These are phyloP conservation scores for Mallotus repandus DNA, from an alignment of 441 rosid genomes.

Conservation along the genomic window DNA sequence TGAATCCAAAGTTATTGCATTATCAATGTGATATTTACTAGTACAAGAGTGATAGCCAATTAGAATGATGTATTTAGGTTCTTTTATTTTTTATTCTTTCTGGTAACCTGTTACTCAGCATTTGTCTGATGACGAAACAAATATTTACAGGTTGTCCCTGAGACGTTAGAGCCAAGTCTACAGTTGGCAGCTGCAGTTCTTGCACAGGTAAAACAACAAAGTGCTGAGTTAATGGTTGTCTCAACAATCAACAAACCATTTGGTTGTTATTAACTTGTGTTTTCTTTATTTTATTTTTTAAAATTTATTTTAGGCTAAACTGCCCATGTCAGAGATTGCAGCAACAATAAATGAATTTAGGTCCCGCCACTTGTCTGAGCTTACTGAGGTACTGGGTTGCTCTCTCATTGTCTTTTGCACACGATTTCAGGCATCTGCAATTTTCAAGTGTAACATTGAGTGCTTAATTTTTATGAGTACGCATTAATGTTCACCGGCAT, in stretches of 20 bases:
- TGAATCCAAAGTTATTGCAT: background rate
- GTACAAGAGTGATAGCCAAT: background rate
- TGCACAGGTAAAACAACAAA: conserved; percentile 63
- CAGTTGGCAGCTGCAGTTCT: conserved; percentile 99
- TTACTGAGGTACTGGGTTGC: conserved; percentile 62
- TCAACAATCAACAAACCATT: background rate
- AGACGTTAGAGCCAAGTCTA: conserved; percentile 95
- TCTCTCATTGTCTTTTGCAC: background rate
- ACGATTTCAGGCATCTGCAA: background rate
- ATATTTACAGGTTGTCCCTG: conserved; percentile 83
- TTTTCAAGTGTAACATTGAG: background rate
- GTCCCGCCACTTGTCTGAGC: conserved; percentile 89
- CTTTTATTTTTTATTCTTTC: background rate
- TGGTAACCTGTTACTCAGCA: background rate
- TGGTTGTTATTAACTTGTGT: background rate
- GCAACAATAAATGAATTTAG: conserved; percentile 89
- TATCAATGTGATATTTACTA: conserved; percentile 5
- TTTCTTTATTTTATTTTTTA: background rate
- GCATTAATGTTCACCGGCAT: background rate
- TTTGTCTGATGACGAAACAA: conserved; percentile 10
- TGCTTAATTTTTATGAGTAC: background rate
- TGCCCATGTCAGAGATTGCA: conserved; percentile 85
- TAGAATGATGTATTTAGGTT: background rate
- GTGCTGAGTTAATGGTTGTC: background rate
- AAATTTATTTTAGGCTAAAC: conserved; percentile 56